These are phyloP conservation scores for Fusarium protoensiforme DNA, from an alignment of 2,329 filamentous ascomycete genomes.

Conservation along the genomic window DNA sequence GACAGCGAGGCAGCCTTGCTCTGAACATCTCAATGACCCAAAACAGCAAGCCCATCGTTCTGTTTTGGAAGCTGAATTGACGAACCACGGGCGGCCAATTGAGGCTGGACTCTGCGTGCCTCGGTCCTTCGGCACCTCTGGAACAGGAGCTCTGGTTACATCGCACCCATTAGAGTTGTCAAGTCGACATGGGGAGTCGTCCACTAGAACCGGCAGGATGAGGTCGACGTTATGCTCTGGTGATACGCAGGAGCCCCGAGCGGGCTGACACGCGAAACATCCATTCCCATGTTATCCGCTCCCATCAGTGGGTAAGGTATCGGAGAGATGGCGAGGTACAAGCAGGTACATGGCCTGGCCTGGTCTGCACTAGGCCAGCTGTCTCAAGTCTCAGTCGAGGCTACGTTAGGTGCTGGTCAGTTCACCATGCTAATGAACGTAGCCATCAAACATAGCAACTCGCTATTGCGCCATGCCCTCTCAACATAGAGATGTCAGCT, in stretches of 20 bases:
- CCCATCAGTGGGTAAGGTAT: slow-evolving; percentile 25
- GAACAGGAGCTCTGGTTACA: slow-evolving; percentile 20
- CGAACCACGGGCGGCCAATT: slow-evolving; percentile 8
- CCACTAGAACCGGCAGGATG: slow-evolving; percentile 16
- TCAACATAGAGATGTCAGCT: neutral
- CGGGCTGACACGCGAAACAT: slow-evolving; percentile 7
- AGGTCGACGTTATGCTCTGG: slow-evolving; percentile 19
- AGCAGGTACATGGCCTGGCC: slow-evolving; percentile 14
- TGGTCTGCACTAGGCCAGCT: slow-evolving; percentile 14
- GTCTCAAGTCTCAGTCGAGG: slow-evolving; percentile 29
- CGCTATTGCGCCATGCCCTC: neutral
- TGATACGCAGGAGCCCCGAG: slow-evolving; percentile 23
- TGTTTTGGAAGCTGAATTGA: slow-evolving; percentile 20
- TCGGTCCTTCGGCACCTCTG: slow-evolving; percentile 8
- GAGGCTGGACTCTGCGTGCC: slow-evolving; percentile 10
- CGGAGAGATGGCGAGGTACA: slow-evolving; percentile 17
- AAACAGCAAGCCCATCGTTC: slow-evolving; percentile 14
- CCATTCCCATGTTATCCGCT: neutral
- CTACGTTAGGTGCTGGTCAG: slow-evolving; percentile 14
- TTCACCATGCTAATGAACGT: slow-evolving; percentile 6
- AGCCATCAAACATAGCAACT: slow-evolving; percentile 5
- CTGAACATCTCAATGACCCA: slow-evolving; percentile 3
- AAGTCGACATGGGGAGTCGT: slow-evolving; percentile 9
- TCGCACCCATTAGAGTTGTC: slow-evolving; percentile 29
- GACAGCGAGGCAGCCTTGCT: slow-evolving; percentile 25